Evolutionary conservation across 2,329 filamentous ascomycete genomes (phyloP).

Genomic region (Aspergillus fijiensis): DNA sequence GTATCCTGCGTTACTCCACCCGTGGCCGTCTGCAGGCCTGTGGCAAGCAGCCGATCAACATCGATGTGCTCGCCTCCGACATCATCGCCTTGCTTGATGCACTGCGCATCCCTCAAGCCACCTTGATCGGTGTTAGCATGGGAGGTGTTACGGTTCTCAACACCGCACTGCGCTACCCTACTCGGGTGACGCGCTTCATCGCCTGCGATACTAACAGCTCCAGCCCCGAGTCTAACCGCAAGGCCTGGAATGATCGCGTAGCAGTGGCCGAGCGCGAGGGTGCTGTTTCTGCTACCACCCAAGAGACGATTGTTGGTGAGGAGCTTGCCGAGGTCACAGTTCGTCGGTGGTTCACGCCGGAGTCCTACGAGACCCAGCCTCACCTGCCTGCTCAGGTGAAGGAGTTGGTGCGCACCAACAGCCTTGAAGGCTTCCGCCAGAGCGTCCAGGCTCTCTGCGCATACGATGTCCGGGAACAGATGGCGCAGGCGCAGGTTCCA

Average conservation of each 20-base stretch:
- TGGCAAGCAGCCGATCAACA: constrained; percentile 49
- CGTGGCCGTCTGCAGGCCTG: constrained; percentile 62
- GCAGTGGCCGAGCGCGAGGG: constrained; percentile 61
- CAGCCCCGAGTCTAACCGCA: constrained; percentile 70
- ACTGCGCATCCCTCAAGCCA: constrained; percentile 66
- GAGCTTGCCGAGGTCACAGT: constrained; percentile 70
- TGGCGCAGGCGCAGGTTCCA: constrained; percentile 32
- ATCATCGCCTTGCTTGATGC: constrained; percentile 65
- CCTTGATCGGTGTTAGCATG: constrained; percentile 75
- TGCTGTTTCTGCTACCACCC: constrained; percentile 32
- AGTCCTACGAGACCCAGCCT: constrained; percentile 58
- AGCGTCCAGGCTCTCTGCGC: constrained; percentile 66
- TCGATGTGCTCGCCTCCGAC: constrained; percentile 69
- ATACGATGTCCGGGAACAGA: constrained; percentile 51
- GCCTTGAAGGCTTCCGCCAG: constrained; percentile 72
- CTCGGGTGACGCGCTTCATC: constrained; percentile 61
- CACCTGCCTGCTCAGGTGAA: constrained; percentile 59
- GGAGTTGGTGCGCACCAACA: constrained; percentile 68
- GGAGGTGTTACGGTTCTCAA: constrained; percentile 77
- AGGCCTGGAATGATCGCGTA: constrained; percentile 77
- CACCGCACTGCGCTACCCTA: constrained; percentile 66
- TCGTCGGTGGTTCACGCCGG: constrained; percentile 68
- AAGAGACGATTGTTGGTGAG: constrained; percentile 58
- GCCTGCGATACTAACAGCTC: constrained; percentile 77
- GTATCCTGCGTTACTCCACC: constrained; percentile 73